Base-by-base conservation (phyloP, 305 asterid genomes). In the Rubia tinctorum region DNA sequence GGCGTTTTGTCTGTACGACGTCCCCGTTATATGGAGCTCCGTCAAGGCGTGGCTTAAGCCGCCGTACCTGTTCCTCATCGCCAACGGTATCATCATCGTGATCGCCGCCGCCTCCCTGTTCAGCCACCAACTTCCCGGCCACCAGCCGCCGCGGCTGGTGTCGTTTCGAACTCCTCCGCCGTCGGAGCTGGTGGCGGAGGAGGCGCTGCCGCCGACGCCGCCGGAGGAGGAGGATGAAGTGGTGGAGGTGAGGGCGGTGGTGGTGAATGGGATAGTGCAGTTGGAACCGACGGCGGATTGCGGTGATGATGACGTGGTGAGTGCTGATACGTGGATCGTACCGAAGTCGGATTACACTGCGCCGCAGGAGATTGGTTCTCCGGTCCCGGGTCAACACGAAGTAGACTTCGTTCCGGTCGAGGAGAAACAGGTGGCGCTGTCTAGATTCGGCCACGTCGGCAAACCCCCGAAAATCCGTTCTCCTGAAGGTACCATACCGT, bases 11-110 rank as follows among this genome's bases (percentile, higher is more conserved):
- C 80, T 66, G 45, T 17, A 75, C 30, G 82, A 78, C 14, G 30
- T 80, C 42, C 90, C 92, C 27, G 73, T 72, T 64, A 5, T 82
- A 23, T 91, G 86, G 83, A 85, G 82, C 15, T 13, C 73, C 4
- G 0, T 88, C 2, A 18, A 66, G 34, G 59, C 81, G 39, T 86
- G 87, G 86, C 25, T 87, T 73, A 91, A 77, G 79, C 96, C 96
- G 23, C 97, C 97, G 6, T 91, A 91, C 71, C 65, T 91, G 75
- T 91, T 84, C 75, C 34, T 91, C 66, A 67, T 89, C 81, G 75
- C 88, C 77, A 89, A 91, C 81, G 90, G 83, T 20, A 91, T 91
- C 81, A 91, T 91, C 82, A 80, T 88, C 77, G 78, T 81, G 49
- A 87, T 91, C 80, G 89, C 75, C 73, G 91, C 86, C 7, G 61